phyloP scores from a whole-genome alignment of 2,329 filamentous ascomycete species.

The Tetracladium maxilliforme region DNA sequence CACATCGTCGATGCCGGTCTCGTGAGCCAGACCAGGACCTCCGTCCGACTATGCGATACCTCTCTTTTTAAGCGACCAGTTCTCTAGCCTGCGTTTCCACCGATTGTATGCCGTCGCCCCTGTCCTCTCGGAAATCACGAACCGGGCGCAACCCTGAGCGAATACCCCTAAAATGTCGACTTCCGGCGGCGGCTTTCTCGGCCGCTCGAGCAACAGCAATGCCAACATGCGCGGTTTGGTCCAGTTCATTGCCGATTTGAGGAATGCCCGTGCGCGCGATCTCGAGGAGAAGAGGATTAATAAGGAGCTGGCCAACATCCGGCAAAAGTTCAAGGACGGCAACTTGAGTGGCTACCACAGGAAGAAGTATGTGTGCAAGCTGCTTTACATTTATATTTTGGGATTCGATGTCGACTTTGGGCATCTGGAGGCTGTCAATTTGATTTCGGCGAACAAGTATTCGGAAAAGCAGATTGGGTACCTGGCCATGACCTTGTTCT shows the following conservation, averaged over 20 bases:
- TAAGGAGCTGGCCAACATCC: slow-evolving; percentile 96
- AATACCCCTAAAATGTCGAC: too few species aligned
- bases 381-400: slow-evolving; percentile 97
- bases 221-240: slow-evolving; percentile 72
- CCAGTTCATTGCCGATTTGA: slow-evolving; percentile 92
- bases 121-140: too few species aligned
- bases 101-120: too few species aligned
- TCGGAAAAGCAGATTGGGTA: slow-evolving; percentile 99
- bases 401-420: slow-evolving; percentile 99
- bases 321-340: slow-evolving; percentile 44
- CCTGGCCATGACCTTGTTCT: slow-evolving; percentile 88
- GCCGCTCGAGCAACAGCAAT: slow-evolving; percentile 47
- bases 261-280: slow-evolving; percentile 88
- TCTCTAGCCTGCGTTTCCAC: too few species aligned
- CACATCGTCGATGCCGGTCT: too few species aligned
- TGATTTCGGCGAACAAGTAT: slow-evolving; percentile 93
- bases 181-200: slow-evolving; percentile 42
- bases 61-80: too few species aligned
- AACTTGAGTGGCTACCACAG: slow-evolving; percentile 93
- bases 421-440: slow-evolving; percentile 92
- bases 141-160: too few species aligned
- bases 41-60: too few species aligned
- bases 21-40: too few species aligned
- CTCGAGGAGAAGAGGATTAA: slow-evolving; percentile 99
- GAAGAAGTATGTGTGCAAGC: slow-evolving; percentile 98